Base-by-base conservation (phyloP, 140 eudicot species). In the Ambrosia hybrid region DNA sequence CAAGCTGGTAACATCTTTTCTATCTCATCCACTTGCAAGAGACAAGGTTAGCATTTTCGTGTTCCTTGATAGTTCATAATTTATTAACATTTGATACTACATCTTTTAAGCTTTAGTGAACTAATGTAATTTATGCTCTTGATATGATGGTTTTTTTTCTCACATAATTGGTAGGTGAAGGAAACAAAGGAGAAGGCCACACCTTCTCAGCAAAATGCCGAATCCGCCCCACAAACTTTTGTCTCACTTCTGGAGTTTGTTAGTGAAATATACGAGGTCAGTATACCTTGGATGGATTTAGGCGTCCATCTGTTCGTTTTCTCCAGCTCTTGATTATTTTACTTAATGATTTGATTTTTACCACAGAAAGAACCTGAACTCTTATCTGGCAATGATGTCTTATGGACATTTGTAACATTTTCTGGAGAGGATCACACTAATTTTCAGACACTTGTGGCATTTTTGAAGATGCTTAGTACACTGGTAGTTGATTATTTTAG, bases 361-460 rank as follows among this genome's bases (percentile, higher is more conserved):
- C 70, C 55, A 65, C 92, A 93, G 98, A 93, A 87, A 82, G 97
- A 89, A 77, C 97, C 98, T 57, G 98, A 93, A 83, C 83, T 93
- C 41, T 78, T 93, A 81, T 76, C 96, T 58, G 96, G 96, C 51
- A 93, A 93, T 81, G 98, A 93, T 81, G 96, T 87, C 46, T 2
- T 93, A 64, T 93, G 98, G 98, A 93, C 98, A 51, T 93, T 93
- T 82, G 92, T 93, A 51, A 87, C 82, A 77, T 89, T 89, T 90
- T 90, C 98, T 70, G 98, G 97, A 61, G 98, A 93, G 80, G 98
- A 90, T 81, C 98, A 93, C 80, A 87, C 87, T 36, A 93, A 93
- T 76, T 85, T 86, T 66, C 96, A 90, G 58, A 93, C 98, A 49
- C 92, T 93, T 14, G 98, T 87, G 83, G 98, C 98, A 58, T 93